Base-by-base conservation (phyloP, 805 yeast genomes). In the Blastobotrys mokoenaii region DNA sequence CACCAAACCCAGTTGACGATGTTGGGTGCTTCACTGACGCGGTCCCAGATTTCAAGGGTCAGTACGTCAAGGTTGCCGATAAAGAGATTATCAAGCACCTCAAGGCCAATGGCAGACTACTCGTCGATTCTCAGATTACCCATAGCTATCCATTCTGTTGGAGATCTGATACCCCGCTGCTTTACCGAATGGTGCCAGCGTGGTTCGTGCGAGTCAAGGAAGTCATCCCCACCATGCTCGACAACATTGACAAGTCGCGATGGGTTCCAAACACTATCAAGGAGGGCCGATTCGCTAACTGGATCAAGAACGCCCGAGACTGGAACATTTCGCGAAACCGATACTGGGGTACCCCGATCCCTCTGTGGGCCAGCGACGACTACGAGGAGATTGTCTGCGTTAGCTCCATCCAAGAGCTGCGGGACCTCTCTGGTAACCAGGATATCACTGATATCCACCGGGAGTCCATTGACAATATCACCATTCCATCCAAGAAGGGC, bases 341-440 rank as follows among this genome's bases (percentile, higher is more conserved):
- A 69, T 93, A 93, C 70, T 93, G 99, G 99, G 99, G 99, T 72
- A 93, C 97, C 27, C 99, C 99, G 50, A 80, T 93, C 57, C 99
- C 99, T 51, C 71, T 93, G 62, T 93, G 99, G 99, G 96, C 79
- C 44, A 80, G 89, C 55, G 97, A 89, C 15, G 99, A 93, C 65
- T 79, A 73, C 55, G 83, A 85, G 68, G 99, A 93, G 71, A 69
- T 90, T 53, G 90, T 93, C 36, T 93, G 97, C 72, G 70, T 93
- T 55, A 96, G 97, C 46, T 87, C 97, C 37, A 75, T 93, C 56
- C 82, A 78, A 49, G 96, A 93, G 71, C 79, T 93, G 62, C 79
- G 77, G 68, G 72, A 85, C 63, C 76, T 93, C 50, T 79, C 95
- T 30, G 98, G 98, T 40, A 80, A 76, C 51, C 67, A 71, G 42